A percentile compares a stretch with the other conserved stretches of the same genome.
phyloP scores from a whole-genome alignment of 1,139 yeast genomes.

The Saccharomyces hybrid region DNA sequence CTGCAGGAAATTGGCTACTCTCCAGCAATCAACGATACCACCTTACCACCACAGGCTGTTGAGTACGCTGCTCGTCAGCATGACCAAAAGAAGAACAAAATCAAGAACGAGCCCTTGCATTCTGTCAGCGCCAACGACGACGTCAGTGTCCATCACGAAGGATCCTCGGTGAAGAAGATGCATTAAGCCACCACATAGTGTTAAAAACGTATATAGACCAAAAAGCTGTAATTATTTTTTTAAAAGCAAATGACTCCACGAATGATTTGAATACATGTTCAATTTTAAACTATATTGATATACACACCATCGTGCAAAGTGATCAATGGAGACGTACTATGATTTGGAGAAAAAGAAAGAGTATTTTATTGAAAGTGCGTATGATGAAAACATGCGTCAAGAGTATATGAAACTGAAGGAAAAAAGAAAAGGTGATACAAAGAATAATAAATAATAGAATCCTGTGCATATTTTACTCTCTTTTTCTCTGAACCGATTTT shows the following conservation, averaged over 20 bases:
- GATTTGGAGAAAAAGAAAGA: background rate
- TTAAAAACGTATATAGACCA: background rate
- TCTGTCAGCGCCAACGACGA: background rate
- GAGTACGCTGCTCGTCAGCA: slow-evolving; percentile 5
- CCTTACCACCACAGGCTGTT: slow-evolving; percentile 24
- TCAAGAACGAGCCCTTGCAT: background rate
- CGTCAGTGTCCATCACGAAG: background rate
- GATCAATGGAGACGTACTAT: background rate
- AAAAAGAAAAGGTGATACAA: background rate
- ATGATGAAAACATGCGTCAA: background rate
- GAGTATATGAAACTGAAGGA: background rate
- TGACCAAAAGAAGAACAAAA: background rate
- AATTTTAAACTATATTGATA: background rate
- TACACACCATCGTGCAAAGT: background rate
- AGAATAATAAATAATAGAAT: background rate
- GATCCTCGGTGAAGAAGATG: background rate
- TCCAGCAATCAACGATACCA: slow-evolving; percentile 26
- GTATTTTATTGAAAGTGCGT: background rate
- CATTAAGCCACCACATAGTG: background rate
- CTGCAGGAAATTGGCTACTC: slow-evolving; percentile 40
- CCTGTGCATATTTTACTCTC: background rate
- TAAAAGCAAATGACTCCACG: background rate
- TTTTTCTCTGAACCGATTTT: background rate
- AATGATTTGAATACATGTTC: background rate
- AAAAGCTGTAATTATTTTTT: background rate